Evolutionary conservation across 106 monocot genomes (phyloP).

Genomic region (Dendrobium chrysotoxum): DNA sequence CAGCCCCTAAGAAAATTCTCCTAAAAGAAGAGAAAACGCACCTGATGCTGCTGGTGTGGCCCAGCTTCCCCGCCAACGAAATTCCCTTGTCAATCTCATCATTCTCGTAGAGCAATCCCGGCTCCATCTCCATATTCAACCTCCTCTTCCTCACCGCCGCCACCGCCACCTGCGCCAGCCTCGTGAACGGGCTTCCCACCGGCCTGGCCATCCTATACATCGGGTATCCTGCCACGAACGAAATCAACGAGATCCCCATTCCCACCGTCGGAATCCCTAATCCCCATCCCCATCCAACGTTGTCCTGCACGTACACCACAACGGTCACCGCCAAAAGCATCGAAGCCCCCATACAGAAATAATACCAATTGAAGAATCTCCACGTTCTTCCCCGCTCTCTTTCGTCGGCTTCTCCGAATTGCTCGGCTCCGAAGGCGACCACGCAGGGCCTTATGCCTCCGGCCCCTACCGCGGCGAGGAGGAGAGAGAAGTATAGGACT

Average conservation of each 20-base stretch:
- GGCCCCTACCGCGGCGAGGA: slow-evolving; percentile 41
- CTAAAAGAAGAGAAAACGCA: slow-evolving; percentile 3
- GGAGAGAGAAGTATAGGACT: slow-evolving; percentile 38
- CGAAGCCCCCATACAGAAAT: slow-evolving; percentile 53
- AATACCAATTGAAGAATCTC: slow-evolving; percentile 81
- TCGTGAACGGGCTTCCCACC: slow-evolving; percentile 52
- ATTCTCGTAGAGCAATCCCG: slow-evolving; percentile 47
- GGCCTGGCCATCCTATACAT: slow-evolving; percentile 45
- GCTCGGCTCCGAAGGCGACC: slow-evolving; percentile 66
- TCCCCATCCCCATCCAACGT: slow-evolving; percentile 69
- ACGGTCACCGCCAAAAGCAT: slow-evolving; percentile 56
- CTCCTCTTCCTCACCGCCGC: slow-evolving; percentile 74
- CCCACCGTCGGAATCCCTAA: slow-evolving; percentile 47
- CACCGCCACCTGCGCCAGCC: slow-evolving; percentile 48
- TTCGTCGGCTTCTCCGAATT: slow-evolving; percentile 49
- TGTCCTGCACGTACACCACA: slow-evolving; percentile 63
- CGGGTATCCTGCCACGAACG: slow-evolving; percentile 37
- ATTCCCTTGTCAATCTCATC: slow-evolving; percentile 62
- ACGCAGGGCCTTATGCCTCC: slow-evolving; percentile 63
- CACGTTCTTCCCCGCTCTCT: slow-evolving; percentile 34
- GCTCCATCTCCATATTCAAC: slow-evolving; percentile 18
- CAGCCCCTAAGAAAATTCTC: too few species aligned
- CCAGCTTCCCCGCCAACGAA: slow-evolving; percentile 55
- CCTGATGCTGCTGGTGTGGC: slow-evolving; percentile 63
- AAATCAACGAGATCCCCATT: slow-evolving; percentile 43